Evolutionary conservation across 495 filamentous ascomycete genomes (phyloP).

Genomic region (Lasiosphaeris hirsuta): DNA sequence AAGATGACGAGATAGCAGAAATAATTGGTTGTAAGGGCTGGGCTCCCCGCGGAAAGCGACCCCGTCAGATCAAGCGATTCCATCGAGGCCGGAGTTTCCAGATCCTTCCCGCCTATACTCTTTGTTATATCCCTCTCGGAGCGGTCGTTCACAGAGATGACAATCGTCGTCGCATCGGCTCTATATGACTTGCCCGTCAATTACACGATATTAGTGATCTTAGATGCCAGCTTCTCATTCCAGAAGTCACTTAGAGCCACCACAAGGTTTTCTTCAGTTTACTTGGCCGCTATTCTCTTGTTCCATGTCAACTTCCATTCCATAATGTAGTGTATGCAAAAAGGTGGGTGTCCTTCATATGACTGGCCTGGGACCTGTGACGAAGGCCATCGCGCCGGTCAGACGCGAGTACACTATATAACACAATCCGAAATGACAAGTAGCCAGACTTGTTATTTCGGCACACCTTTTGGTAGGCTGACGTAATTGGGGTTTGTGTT

Average conservation of each 20-base stretch:
- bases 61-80: no score
- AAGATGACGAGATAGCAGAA: no score
- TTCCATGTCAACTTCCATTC: slow-evolving; percentile 16
- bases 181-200: slow-evolving; percentile 9
- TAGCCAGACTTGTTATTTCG: no score
- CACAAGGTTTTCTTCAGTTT: slow-evolving; percentile 13
- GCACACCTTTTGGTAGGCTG: no score
- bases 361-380: slow-evolving; percentile 14
- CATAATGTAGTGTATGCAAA: slow-evolving; percentile 9
- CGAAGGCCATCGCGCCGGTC: no score
- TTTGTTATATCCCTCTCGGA: slow-evolving; percentile 14
- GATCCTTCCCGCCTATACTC: no score
- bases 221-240: slow-evolving; percentile 14
- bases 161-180: slow-evolving; percentile 1
- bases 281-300: slow-evolving; percentile 12
- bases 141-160: slow-evolving; percentile 6
- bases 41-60: no score
- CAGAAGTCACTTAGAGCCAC: slow-evolving; percentile 11
- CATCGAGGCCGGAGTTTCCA: no score
- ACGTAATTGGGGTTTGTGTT: no score
- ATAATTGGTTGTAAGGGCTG: no score
- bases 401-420: no score
- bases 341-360: slow-evolving; percentile 12
- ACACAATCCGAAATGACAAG: no score
- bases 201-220: slow-evolving; percentile 10